Evolutionary conservation across 2,329 filamentous ascomycete genomes (phyloP), one percentile per base, ranked within the genome.

Genomic region (Cercospora citrullina): DNA sequence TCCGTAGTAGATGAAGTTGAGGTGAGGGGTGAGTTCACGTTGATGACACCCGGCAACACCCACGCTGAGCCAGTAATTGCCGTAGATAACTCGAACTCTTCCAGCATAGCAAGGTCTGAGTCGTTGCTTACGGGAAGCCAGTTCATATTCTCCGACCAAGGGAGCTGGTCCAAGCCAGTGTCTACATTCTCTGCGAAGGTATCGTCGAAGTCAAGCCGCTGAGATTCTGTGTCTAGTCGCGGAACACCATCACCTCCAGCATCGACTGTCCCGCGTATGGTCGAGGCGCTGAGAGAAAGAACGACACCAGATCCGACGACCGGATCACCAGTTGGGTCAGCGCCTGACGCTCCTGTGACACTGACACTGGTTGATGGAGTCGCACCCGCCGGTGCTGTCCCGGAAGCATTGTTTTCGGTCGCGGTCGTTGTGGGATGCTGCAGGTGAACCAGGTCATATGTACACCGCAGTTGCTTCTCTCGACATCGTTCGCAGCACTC

Each of bases 401-500:
- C 48, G 23, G 28, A 33, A n/a, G 55, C 55, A 23, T 31, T 33
- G 14, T 2, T 9, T 16, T 36, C 55, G 30, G n/a, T 23, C 28
- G 26, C 18, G 55, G 14, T 23, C 16, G 28, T 9, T 53, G 57
- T 36, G 21, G 59, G 59, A 33, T 61, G 60, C 39, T 28, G 64
- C 48, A 53, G 42, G 18, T 30, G 16, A 9, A 6, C 18, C 26
- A 55, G 42, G 10, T 12, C 30, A 66, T 67, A 67, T 18, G 55
- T 42, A 33, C 65, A 67, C 4, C 26, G 14, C 23, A 67, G 30
- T 23, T 21, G 23, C 28, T 55, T 63, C 48, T 55, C 45, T 23
- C 21, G 21, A 18, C 65, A 67, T 18, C 65, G 45, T 26, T 31
- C 31, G 18, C 65, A 67, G 59, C 14, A 18, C 9, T 58, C 21